Percentiles rank a stretch among this genome's conserved stretches.
Evolutionary conservation across 2,329 filamentous ascomycete species (phyloP).

Genomic region (Bimuria novae-zelandiae): DNA sequence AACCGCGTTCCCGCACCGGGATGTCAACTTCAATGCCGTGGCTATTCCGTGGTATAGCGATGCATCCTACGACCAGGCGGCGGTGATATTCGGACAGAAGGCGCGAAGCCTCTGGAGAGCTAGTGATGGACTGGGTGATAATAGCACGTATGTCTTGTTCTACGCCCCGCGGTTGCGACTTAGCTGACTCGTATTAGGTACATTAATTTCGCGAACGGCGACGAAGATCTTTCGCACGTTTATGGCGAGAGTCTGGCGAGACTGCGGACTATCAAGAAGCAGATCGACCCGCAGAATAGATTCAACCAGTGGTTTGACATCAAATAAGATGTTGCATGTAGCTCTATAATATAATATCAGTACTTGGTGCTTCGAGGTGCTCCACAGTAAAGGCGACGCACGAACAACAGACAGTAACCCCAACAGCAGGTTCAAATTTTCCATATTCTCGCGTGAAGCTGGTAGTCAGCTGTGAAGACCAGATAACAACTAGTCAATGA

Average conservation of each 20-base stretch:
- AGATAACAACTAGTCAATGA: no score
- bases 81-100: conserved; percentile 33
- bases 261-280: conserved; percentile 29
- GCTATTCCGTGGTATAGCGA: conserved; percentile 47
- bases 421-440: no score
- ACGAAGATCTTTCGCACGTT: conserved; percentile 26
- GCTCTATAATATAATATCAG: no score
- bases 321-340: no score
- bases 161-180: neutral
- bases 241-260: conserved; percentile 28
- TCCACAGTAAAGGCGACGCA: no score
- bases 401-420: no score
- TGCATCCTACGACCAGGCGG: conserved; percentile 36
- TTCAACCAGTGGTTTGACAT: conserved; percentile 35
- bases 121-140: neutral
- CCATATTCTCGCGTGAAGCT: no score
- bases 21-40: conserved; percentile 41
- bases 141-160: conserved; percentile 8
- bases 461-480: no score
- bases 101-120: conserved; percentile 10
- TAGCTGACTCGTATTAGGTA: conserved; percentile 22
- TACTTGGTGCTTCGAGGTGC: no score
- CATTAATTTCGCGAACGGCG: conserved; percentile 34
- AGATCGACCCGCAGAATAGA: conserved; percentile 26
- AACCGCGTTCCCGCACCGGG: conserved; percentile 30